Percentiles rank a stretch among this genome's conserved stretches.
Conservation (phyloP, 1,139 yeast species). For the Suhomyces chickasaworum region DNA sequence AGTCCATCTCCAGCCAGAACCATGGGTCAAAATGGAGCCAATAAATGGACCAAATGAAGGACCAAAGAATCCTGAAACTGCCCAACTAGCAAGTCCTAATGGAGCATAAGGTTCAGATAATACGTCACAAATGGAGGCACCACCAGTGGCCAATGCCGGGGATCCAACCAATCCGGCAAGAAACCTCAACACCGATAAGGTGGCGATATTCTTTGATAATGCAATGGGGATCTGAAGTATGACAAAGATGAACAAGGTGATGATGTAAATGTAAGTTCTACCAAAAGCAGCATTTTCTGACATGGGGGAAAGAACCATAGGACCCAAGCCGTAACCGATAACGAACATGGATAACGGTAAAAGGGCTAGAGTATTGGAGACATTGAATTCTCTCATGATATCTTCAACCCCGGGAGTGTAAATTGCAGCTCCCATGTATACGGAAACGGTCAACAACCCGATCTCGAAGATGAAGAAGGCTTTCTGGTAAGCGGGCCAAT, state of each 20-base stretch:
- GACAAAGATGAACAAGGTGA: constrained; percentile 32
- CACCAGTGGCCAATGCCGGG: constrained; percentile 42
- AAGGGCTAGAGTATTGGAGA: constrained; percentile 30
- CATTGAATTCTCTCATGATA: constrained; percentile 30
- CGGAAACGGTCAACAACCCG: constrained; percentile 50
- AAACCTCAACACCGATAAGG: constrained; percentile 35
- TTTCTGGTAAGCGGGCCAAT: constrained; percentile 51
- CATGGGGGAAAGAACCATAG: constrained; percentile 40
- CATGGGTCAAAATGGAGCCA: constrained; percentile 35
- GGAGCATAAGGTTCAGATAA: constrained; percentile 31
- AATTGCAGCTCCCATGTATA: constrained; percentile 63
- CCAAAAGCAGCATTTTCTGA: constrained; percentile 52
- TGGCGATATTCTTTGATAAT: constrained; percentile 32
- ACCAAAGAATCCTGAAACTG: constrained; percentile 37
- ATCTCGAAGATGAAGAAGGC: constrained; percentile 40
- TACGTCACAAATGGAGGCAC: constrained; percentile 38
- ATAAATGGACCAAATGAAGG: constrained; percentile 42
- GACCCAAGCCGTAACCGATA: constrained; percentile 45
- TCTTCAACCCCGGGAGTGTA: constrained; percentile 55
- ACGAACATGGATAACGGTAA: constrained; percentile 41
- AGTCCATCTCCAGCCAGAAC: constrained; percentile 41
- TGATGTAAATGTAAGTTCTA: constrained; percentile 43
- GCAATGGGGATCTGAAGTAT: constrained; percentile 39
- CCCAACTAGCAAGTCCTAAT: constrained; percentile 38
- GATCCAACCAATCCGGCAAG: constrained; percentile 39